Evolutionary conservation across 1,284 basidiomycete genomes (phyloP).

Genomic region (Sporisorium scitamineum): DNA sequence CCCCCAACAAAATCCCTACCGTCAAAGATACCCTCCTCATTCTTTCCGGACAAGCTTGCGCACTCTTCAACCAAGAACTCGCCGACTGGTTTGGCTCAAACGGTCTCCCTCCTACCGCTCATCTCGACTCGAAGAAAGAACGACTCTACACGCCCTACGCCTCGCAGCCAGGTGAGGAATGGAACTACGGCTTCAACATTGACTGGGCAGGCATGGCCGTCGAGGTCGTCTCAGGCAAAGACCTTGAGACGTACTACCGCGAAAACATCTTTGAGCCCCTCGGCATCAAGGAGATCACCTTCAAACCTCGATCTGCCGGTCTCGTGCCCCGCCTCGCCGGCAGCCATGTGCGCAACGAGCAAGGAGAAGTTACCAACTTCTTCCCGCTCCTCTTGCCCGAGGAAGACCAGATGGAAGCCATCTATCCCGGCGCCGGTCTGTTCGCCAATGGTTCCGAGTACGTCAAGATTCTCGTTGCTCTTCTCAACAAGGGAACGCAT

Average conservation of each 20-base stretch:
- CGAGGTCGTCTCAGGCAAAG: slow-evolving; percentile 46
- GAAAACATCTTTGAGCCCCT: slow-evolving; percentile 60
- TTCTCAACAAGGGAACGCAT: slow-evolving; percentile 57
- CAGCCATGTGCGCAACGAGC: slow-evolving; percentile 14
- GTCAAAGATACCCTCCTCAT: slow-evolving; percentile 33
- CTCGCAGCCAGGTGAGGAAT: slow-evolving; percentile 51
- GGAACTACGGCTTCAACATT: slow-evolving; percentile 52
- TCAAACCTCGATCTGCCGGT: slow-evolving; percentile 23
- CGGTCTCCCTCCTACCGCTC: slow-evolving; percentile 16
- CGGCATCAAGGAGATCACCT: slow-evolving; percentile 54
- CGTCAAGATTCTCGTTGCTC: slow-evolving; percentile 47
- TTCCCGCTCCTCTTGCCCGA: slow-evolving; percentile 24
- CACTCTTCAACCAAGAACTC: slow-evolving; percentile 51
- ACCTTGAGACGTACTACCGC: slow-evolving; percentile 54
- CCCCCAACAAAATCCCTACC: slow-evolving; percentile 48
- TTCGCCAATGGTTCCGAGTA: slow-evolving; percentile 34
- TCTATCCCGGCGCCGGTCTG: slow-evolving; percentile 47
- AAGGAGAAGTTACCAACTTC: slow-evolving; percentile 17
- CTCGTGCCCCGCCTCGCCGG: slow-evolving; percentile 23
- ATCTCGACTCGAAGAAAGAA: slow-evolving; percentile 17
- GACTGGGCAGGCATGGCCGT: slow-evolving; percentile 56
- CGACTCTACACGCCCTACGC: slow-evolving; percentile 38
- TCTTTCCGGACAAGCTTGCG: slow-evolving; percentile 33
- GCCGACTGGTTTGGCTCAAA: slow-evolving; percentile 30
- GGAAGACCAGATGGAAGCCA: slow-evolving; percentile 45